Evolutionary conservation across 306 rosid genomes (phyloP), one percentile per base, ranked within the genome.

Genomic region (Mimosa pudica): DNA sequence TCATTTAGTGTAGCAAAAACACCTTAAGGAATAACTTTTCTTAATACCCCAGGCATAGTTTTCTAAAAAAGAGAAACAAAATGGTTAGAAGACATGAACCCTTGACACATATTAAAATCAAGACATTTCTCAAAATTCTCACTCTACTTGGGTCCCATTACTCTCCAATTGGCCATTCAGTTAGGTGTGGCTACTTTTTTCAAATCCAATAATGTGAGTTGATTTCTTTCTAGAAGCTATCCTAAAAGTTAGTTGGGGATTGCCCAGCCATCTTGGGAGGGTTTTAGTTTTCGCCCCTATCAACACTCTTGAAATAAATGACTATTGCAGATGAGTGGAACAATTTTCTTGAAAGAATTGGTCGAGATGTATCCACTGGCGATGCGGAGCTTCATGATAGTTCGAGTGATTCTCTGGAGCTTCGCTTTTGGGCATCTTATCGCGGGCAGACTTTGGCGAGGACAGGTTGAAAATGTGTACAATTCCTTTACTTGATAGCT

Each of bases 401-500:
- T 82, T 80, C 92, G 35, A 90, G 89, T 45, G 97, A 95, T 85
- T 46, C 89, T 73, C 79, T 95, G 87, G 98, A 95, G 87, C 98
- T 92, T 81, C 97, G 98, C 13, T 91, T 95, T 81, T 95, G 98
- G 98, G 98, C 80, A 57, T 95, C 98, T 64, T 95, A 95, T 77
- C 91, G 98, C 5, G 98, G 98, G 73, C 98, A 95, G 88, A 95
- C 98, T 82, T 92, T 95, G 45, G 98, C 98, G n/a, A 88, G 98
- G 85, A 95, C 98, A 35, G 98, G 98, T 95, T 72, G 72, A 84
- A 68, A 79, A 76, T 79, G 47, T 42, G 66, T 75, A 12, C 48
- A 51, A 45, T 35, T 64, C 70, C 10, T 63, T 33, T 61, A n/a
- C 48, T 74, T 79, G 64, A 62, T 52, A 42, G 17, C 51, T 76